Base-by-base conservation (phyloP, 2,329 filamentous ascomycete genomes). In the Alternaria gaisen region DNA sequence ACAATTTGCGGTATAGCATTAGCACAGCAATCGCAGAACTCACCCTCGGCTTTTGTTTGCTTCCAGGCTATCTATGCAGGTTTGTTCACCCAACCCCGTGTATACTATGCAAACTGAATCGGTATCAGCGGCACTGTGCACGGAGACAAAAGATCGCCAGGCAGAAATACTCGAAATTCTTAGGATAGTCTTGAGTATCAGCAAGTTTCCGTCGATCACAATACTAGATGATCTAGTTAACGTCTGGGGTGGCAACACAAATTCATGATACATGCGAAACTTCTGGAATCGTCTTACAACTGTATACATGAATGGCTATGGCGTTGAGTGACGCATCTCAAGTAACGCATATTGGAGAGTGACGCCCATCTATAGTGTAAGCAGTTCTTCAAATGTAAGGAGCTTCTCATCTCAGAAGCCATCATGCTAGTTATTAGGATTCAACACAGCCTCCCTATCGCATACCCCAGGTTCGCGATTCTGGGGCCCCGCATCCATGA, bases 1-100 rank as follows among this genome's bases (percentile, higher is more conserved):
- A 78, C 75, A 0, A 84, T 86, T 32, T 83, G 81, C 52, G 83
- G 84, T 1, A 83, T 86, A 52, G 83, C 83, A 4, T 73, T 82
- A 65, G 80, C 80, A 48, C 67, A 71, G n/a, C 72, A 73, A 44
- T 67, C 67, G 7, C 68, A 69, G 20, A 72, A 74, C 22, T 34
- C 70, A 16, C 68, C 71, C 1, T 73, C 72, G 43, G 69, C 73
- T 3, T 76, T 75, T 40, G 68, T 75, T 6, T 68, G 72, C 56
- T 70, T 72, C 11, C 71, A 75, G 26, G 70, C 72, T 30, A 63
- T 76, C 6, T 75, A 75, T 62, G 72, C 70, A 44, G 73, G 73
- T 73, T n/a, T 42, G 68, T 68, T 24, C 9, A 16, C 9, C 24
- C 5, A 6, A 2, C 16, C 28, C 10, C 5, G 18, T 16, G 12